Evolutionary conservation across 495 filamentous ascomycete species (phyloP).

Genomic region (Aspergillus conjunctus): DNA sequence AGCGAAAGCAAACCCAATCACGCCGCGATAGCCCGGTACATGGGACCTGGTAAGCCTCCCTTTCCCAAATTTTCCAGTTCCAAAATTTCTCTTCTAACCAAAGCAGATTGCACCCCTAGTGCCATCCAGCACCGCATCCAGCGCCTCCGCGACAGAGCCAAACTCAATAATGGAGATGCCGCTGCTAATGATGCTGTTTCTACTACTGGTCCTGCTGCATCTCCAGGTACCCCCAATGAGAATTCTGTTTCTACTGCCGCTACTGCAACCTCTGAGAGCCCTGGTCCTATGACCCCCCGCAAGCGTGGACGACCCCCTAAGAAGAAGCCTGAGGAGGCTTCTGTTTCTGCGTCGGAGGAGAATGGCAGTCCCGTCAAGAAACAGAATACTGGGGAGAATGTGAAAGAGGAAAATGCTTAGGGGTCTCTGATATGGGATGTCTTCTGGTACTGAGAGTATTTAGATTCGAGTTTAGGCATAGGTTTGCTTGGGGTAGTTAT

Average conservation of each 20-base stretch:
- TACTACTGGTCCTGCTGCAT: background rate
- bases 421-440: too few species aligned
- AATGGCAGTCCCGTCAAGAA: background rate
- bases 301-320: conserved; percentile 1
- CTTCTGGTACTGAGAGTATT: too few species aligned
- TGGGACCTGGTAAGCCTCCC: conserved; percentile 29
- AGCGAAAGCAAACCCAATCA: conserved; percentile 27
- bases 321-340: background rate
- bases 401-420: too few species aligned
- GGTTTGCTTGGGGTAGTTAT: too few species aligned
- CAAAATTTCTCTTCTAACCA: background rate
- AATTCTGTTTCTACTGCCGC: background rate
- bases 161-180: background rate
- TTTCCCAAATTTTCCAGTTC: background rate
- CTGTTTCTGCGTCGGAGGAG: background rate
- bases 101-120: conserved; percentile 30
- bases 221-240: too few species aligned
- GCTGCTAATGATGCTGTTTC: background rate
- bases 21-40: conserved; percentile 27
- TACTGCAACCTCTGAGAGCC: background rate
- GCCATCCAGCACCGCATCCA: conserved; percentile 36
- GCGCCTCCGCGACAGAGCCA: conserved; percentile 27
- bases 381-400: background rate
- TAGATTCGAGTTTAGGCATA: too few species aligned
- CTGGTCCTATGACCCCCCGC: background rate